A percentile compares a stretch with the other conserved stretches of the same genome.
These are phyloP conservation scores for Breynia disticha DNA, from an alignment of 441 rosid genomes.

Conservation along the genomic window DNA sequence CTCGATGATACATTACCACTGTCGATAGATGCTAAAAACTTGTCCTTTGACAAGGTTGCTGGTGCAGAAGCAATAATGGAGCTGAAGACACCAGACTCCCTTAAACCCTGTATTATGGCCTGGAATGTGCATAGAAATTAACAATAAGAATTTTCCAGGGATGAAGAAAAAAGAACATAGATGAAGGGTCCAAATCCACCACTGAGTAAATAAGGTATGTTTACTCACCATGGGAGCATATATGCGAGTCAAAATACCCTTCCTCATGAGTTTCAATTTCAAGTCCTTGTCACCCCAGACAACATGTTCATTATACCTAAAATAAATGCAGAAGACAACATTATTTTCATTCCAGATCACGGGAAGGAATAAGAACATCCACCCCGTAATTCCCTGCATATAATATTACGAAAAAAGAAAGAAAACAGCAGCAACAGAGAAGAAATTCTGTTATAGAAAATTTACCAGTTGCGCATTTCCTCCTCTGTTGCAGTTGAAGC, in stretches of 20 bases:
- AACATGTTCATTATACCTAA: constrained; percentile 70
- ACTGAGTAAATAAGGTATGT: background rate
- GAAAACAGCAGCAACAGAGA: background rate
- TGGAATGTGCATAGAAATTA: constrained; percentile 15
- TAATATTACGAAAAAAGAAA: background rate
- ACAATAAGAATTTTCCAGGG: background rate
- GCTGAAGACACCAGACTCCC: constrained; percentile 67
- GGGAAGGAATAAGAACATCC: background rate
- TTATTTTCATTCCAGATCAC: background rate
- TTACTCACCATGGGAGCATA: constrained; percentile 74
- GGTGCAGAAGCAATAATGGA: constrained; percentile 49
- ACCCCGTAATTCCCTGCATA: background rate
- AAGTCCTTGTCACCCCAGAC: constrained; percentile 67
- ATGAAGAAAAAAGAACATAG: too few relatives aligned
- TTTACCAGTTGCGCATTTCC: constrained; percentile 85
- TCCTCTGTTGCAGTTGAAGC: constrained; percentile 83
- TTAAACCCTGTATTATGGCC: constrained; percentile 70
- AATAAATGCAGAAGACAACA: background rate
- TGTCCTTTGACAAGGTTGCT: constrained; percentile 29
- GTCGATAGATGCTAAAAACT: constrained; percentile 23
- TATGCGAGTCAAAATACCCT: constrained; percentile 70
- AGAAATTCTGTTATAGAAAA: background rate
- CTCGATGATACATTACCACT: constrained; percentile 30
- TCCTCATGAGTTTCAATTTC: constrained; percentile 61
- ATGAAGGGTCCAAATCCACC: too few relatives aligned